Evolutionary conservation across 108 stramenopile species (phyloP).

Genomic region (Bacterosira constricta): DNA sequence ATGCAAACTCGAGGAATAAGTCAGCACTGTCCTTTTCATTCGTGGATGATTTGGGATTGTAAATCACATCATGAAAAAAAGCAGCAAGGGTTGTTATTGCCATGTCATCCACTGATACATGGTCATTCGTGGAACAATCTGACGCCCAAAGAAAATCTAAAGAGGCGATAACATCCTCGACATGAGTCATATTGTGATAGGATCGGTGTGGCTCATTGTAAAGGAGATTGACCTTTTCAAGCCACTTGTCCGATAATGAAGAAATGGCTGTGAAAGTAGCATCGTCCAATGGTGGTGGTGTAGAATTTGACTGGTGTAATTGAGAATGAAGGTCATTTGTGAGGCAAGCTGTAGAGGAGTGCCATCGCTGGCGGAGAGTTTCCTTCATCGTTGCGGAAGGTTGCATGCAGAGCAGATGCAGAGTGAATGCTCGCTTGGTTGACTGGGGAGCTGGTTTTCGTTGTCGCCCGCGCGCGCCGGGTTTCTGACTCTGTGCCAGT

Average conservation of each 20-base stretch:
- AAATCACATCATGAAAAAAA: slow-evolving; percentile 89
- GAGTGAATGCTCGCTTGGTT: no score
- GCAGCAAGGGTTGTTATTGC: slow-evolving; percentile 57
- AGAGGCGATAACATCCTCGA: slow-evolving; percentile 71
- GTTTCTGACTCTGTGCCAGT: no score
- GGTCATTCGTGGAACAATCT: not conserved
- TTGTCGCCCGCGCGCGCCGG: no score
- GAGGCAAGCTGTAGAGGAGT: slow-evolving; percentile 10
- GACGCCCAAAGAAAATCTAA: slow-evolving; percentile 39
- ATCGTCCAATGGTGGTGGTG: not conserved
- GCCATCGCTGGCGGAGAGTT: slow-evolving; percentile 14
- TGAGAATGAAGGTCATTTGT: not conserved
- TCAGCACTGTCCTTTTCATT: slow-evolving; percentile 82
- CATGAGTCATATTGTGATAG: slow-evolving; percentile 84
- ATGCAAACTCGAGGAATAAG: slow-evolving; percentile 67
- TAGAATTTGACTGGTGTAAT: not conserved
- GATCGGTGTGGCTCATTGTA: slow-evolving; percentile 60
- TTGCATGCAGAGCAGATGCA: not conserved
- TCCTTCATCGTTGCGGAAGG: not conserved
- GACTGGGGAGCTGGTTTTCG: no score
- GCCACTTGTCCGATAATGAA: slow-evolving; percentile 50
- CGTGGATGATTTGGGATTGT: slow-evolving; percentile 68
- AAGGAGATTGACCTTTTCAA: slow-evolving; percentile 48
- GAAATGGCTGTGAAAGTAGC: slow-evolving; percentile 1
- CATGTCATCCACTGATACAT: slow-evolving; percentile 1